Percentiles rank a stretch among this genome's conserved stretches.
These are phyloP conservation scores for Tuber brumale DNA, from an alignment of 495 filamentous ascomycete genomes.

Conservation along the genomic window DNA sequence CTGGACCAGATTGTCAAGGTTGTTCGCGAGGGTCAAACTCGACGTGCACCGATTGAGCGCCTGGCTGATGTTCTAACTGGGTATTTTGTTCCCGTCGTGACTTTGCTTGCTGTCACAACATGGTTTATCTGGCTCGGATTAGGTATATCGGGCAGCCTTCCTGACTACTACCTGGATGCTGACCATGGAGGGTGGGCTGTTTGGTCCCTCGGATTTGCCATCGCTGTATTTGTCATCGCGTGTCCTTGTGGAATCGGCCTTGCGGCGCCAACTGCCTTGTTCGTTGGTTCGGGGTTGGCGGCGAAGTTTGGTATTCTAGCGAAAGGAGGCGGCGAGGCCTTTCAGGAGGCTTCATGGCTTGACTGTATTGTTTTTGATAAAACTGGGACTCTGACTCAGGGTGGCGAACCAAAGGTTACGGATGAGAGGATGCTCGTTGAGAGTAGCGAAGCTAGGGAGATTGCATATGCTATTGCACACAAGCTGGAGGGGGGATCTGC, in stretches of 20 bases:
- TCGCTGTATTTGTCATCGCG: conserved; percentile 89
- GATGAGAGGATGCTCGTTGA: conserved; percentile 57
- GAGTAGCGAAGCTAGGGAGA: conserved; percentile 34
- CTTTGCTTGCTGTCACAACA: conserved; percentile 69
- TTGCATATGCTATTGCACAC: conserved; percentile 51
- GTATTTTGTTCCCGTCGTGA: conserved; percentile 85
- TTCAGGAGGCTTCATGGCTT: conserved; percentile 82
- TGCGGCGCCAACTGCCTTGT: conserved; percentile 86
- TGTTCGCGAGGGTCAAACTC: conserved; percentile 84
- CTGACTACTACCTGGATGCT: conserved; percentile 58
- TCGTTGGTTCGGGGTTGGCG: conserved; percentile 82
- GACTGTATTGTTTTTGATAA: conserved; percentile 94
- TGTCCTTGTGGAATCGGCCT: conserved; percentile 91
- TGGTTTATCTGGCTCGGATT: conserved; percentile 79
- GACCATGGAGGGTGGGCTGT: conserved; percentile 72
- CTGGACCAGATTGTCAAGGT: conserved; percentile 84
- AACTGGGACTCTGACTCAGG: conserved; percentile 84
- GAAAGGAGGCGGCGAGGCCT: conserved; percentile 92
- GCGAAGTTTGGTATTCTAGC: conserved; percentile 84
- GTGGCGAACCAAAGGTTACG: conserved; percentile 71
- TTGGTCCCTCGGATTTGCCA: conserved; percentile 86
- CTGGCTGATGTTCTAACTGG: conserved; percentile 76
- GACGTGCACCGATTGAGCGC: conserved; percentile 77
- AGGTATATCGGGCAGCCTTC: conserved; percentile 61
- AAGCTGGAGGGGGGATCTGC: conserved; percentile 73